phyloP scores from a whole-genome alignment of 2,329 filamentous ascomycete genomes.

The Diaporthe aspalathi region DNA sequence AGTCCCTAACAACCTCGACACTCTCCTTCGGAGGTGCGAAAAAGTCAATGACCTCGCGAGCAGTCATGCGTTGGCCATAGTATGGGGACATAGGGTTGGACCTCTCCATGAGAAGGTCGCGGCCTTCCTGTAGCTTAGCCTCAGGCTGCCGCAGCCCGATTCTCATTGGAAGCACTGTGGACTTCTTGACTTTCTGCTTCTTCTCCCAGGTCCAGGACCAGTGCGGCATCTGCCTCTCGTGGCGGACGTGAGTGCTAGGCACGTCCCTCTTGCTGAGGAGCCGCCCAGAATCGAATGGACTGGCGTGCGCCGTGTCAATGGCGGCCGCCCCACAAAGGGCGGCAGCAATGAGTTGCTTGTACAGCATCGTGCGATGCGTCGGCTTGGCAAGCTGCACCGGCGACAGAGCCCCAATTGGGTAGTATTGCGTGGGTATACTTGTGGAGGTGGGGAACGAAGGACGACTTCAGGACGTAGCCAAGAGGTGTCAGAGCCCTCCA shows the following conservation, averaged over 20 bases:
- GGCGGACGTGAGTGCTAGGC: constrained; percentile 43
- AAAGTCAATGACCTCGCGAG: constrained; percentile 51
- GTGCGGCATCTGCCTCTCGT: constrained; percentile 46
- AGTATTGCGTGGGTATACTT: neutral
- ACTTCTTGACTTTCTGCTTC: constrained; percentile 42
- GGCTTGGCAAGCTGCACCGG: constrained; percentile 7
- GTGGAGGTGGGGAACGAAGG: neutral
- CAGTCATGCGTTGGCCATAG: constrained; percentile 54
- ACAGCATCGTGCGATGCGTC: constrained; percentile 32
- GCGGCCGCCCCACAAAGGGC: constrained; percentile 18
- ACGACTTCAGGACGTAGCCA: constrained; percentile 22
- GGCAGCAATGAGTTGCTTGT: constrained; percentile 18
- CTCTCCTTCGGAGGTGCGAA: constrained; percentile 51
- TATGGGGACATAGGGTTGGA: constrained; percentile 50
- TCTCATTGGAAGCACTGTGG: constrained; percentile 47
- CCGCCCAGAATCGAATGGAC: constrained; percentile 13
- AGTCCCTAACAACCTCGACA: constrained; percentile 51
- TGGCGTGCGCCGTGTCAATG: constrained; percentile 17
- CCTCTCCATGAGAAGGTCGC: constrained; percentile 45
- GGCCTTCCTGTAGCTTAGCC: constrained; percentile 47
- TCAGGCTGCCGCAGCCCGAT: constrained; percentile 47
- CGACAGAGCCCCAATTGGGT: neutral
- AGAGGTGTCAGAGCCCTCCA: neutral
- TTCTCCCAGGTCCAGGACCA: constrained; percentile 45
- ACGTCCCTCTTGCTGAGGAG: constrained; percentile 35